phyloP scores from a whole-genome alignment of 1,284 basidiomycete genomes.

The Peniophora sp. region DNA sequence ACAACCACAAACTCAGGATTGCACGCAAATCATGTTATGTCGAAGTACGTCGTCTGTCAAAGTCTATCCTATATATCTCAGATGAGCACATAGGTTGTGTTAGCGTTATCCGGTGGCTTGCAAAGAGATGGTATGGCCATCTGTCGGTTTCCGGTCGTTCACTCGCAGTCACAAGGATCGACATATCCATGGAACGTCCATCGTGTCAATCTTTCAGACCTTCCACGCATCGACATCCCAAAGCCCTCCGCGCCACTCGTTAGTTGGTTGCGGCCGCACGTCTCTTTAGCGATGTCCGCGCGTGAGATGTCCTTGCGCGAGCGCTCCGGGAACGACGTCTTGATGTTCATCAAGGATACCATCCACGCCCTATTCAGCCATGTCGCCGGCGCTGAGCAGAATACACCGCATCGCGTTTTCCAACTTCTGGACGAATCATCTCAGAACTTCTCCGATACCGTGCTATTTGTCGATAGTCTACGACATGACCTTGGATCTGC shows the following conservation, averaged over 20 bases:
- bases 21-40: slow-evolving; percentile 47
- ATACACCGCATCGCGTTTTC: slow-evolving; percentile 11
- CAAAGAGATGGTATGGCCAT: slow-evolving; percentile 16
- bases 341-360: slow-evolving; percentile 21
- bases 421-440: slow-evolving; percentile 12
- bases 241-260: no score
- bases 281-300: slow-evolving; percentile 19
- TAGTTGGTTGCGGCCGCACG: slow-evolving; percentile 11
- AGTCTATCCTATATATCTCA: no score
- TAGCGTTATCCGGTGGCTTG: slow-evolving; percentile 16
- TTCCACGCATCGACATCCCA: slow-evolving; percentile 14
- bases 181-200: slow-evolving; percentile 22
- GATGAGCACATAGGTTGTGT: slow-evolving; percentile 16
- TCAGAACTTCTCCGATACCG: slow-evolving; percentile 16
- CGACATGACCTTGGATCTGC: slow-evolving; percentile 21
- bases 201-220: slow-evolving; percentile 15
- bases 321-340: slow-evolving; percentile 16
- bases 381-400: slow-evolving; percentile 14
- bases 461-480: slow-evolving; percentile 20
- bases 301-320: slow-evolving; percentile 15
- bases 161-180: slow-evolving; percentile 9
- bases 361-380: slow-evolving; percentile 17
- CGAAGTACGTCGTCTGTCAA: no score
- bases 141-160: slow-evolving; percentile 25
- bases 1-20: slow-evolving; percentile 27